These are phyloP conservation scores for Dothiorella sarmentorum DNA, from an alignment of 2,329 filamentous ascomycete species.

Conservation along the genomic window DNA sequence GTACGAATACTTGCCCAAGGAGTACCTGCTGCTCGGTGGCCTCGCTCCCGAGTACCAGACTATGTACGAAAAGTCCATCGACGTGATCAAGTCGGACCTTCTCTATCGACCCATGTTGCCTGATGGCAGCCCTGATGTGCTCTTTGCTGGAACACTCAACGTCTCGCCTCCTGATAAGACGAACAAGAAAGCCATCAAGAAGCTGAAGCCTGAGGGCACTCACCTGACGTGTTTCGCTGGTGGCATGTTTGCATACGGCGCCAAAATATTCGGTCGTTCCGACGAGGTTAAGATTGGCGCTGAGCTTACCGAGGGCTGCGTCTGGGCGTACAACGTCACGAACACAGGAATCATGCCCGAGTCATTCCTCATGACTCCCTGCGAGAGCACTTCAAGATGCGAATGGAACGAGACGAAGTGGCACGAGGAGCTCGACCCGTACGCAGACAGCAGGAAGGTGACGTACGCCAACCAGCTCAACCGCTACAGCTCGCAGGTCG, in stretches of 20 bases:
- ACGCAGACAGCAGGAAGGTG: constrained; percentile 28
- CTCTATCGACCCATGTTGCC: constrained; percentile 50
- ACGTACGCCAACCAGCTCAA: constrained; percentile 33
- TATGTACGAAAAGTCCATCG: constrained; percentile 54
- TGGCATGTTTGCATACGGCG: constrained; percentile 66
- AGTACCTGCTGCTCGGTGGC: constrained; percentile 48
- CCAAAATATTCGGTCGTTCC: constrained; percentile 55
- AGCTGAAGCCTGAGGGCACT: constrained; percentile 44
- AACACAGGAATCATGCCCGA: constrained; percentile 62
- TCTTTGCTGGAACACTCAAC: constrained; percentile 27
- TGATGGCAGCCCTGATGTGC: constrained; percentile 42
- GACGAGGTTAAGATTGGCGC: constrained; percentile 56
- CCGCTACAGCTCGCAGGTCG: constrained; percentile 33
- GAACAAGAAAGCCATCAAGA: constrained; percentile 20
- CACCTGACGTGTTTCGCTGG: constrained; percentile 70
- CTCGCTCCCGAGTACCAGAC: constrained; percentile 46
- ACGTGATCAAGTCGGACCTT: constrained; percentile 43
- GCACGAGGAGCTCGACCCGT: constrained; percentile 38
- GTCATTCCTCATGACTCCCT: constrained; percentile 50
- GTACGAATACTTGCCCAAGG: constrained; percentile 47
- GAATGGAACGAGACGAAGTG: constrained; percentile 48
- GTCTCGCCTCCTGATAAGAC: constrained; percentile 23
- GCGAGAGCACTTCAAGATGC: constrained; percentile 38
- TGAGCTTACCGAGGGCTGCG: constrained; percentile 60
- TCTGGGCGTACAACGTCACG: constrained; percentile 59